Evolutionary conservation across 495 filamentous ascomycete genomes (phyloP), one percentile per base, ranked within the genome.

Genomic region (Rostrohypoxylon terebratum): DNA sequence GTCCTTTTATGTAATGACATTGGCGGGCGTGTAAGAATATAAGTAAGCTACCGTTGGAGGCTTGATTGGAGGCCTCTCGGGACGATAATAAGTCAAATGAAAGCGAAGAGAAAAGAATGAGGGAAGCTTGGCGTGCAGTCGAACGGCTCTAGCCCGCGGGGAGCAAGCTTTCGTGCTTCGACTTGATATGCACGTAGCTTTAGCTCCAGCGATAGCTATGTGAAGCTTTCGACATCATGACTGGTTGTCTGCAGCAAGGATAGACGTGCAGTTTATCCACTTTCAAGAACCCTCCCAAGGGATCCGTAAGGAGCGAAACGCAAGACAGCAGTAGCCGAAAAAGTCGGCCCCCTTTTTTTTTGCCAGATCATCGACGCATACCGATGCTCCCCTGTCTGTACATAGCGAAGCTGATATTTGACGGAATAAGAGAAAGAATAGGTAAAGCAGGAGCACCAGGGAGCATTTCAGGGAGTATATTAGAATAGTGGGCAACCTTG

Each of bases 181-280:
- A 63, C 62, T 66, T 40, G 57, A 66, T 68, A 73, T 74, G 71
- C 63, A 74, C 21, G 62, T 67, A 74, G 62, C 61, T 73, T 58
- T 74, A 73, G 65, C 65, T 73, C 48, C 66, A 45, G 50, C 57
- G 11, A 48, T 21, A 73, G 71, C 71, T 66, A 59, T 69, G 55
- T 51, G 34, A 57, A 66, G 60, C 71, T 70, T 40, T 66, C 50
- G 51, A 38, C 66, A 21, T 69, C 50, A 38, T 69, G 51, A 74
- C 62, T 74, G 58, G 66, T 38, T 42, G 31, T 18, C 62, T 64
- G 66, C 63, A 67, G 59, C 71, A 63, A 59, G 71, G 71, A 59
- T 69, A 59, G 16, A 23, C 38, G 38, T 55, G 54, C 48, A 68
- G 53, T 9, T 14, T 60, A 68, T 44, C 70, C 70, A 73, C 38